Conservation (phyloP, 352 stramenopile species). For the Phytophthora boehmeriae region DNA sequence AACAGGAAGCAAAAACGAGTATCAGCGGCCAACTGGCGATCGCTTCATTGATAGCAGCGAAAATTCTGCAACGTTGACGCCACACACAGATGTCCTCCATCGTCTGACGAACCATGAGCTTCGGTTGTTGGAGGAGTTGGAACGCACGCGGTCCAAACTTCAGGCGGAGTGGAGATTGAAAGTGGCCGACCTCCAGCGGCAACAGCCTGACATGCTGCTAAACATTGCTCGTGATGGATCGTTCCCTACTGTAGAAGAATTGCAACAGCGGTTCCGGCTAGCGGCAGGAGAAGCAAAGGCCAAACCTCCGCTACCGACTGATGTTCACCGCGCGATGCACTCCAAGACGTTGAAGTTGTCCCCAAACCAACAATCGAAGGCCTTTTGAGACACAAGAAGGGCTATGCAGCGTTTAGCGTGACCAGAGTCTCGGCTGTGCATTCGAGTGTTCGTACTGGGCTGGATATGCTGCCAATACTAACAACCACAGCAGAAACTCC, state of each 20-base stretch:
- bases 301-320: slow-evolving; percentile 15
- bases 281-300: slow-evolving; percentile 29
- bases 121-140: slow-evolving; percentile 76
- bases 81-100: slow-evolving; percentile 68
- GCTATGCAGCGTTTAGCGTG: slow-evolving; percentile 10
- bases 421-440: slow-evolving; percentile 9
- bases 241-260: slow-evolving; percentile 37
- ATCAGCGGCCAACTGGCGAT: not conserved
- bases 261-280: slow-evolving; percentile 45
- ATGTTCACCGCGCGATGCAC: slow-evolving; percentile 47
- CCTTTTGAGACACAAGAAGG: slow-evolving; percentile 54
- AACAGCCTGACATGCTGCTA: slow-evolving; percentile 38
- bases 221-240: slow-evolving; percentile 22
- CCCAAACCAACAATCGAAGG: slow-evolving; percentile 50
- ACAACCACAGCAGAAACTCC: slow-evolving; percentile 72
- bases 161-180: slow-evolving; percentile 76
- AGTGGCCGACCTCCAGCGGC: slow-evolving; percentile 49
- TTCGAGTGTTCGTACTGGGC: slow-evolving; percentile 33
- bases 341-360: slow-evolving; percentile 50
- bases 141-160: slow-evolving; percentile 70
- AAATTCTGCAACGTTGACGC: slow-evolving; percentile 33
- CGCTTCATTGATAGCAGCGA: not conserved
- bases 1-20: slow-evolving; percentile 4
- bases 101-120: slow-evolving; percentile 82
- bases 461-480: slow-evolving; percentile 78